phyloP scores from a whole-genome alignment of 805 yeast species.

The Torulaspora gathmanii region DNA sequence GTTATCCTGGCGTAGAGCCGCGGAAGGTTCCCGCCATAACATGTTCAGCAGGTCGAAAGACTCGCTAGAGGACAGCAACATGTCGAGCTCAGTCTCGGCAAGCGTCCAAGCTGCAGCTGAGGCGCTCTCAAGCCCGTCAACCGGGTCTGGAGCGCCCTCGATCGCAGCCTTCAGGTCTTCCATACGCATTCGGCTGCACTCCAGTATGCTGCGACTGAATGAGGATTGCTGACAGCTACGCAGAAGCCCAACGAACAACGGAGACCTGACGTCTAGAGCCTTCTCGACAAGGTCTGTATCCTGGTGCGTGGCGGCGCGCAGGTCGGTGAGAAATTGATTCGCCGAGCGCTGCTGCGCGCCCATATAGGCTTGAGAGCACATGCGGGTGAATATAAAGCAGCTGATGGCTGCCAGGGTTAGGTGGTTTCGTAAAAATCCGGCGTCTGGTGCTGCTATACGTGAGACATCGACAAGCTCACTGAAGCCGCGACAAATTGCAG shows the following conservation, averaged over 20 bases:
- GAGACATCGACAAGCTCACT: neutral
- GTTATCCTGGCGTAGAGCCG: too few species aligned
- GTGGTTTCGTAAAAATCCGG: neutral
- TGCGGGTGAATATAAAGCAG: constrained; percentile 3
- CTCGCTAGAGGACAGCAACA: too few species aligned
- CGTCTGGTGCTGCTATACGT: neutral
- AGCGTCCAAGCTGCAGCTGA: too few species aligned
- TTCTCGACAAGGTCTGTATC: neutral
- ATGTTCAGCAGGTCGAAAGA: too few species aligned
- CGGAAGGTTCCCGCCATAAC: too few species aligned
- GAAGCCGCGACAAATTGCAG: neutral
- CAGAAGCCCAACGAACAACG: neutral
- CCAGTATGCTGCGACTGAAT: too few species aligned
- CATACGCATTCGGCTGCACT: neutral
- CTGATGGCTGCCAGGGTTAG: neutral
- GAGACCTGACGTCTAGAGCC: neutral
- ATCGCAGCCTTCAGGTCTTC: too few species aligned
- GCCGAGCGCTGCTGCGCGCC: neutral
- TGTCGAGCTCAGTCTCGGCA: too few species aligned
- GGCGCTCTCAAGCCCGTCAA: too few species aligned
- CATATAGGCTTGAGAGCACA: constrained; percentile 4
- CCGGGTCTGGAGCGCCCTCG: too few species aligned
- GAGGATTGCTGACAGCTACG: too few species aligned
- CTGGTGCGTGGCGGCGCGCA: neutral
- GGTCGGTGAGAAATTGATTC: neutral